Percentiles rank a stretch among this genome's conserved stretches.
These are phyloP conservation scores for Piedraia hortae DNA, from an alignment of 2,329 filamentous ascomycete genomes.

Conservation along the genomic window DNA sequence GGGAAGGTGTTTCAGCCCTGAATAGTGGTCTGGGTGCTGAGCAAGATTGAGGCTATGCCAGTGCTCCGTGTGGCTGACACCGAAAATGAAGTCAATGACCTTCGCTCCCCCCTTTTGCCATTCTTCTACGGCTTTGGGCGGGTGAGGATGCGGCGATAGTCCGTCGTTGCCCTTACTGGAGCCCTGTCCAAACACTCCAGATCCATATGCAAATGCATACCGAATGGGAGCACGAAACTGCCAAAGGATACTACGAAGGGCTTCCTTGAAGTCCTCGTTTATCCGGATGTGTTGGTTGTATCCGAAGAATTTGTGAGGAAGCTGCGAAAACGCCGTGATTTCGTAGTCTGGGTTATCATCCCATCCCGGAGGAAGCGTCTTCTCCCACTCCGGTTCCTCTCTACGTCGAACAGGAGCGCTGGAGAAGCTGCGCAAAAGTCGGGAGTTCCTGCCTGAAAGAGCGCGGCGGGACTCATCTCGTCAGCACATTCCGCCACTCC, in stretches of 20 bases:
- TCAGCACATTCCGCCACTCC: too few species aligned
- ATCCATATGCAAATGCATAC: slow-evolving; percentile 93
- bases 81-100: slow-evolving; percentile 97
- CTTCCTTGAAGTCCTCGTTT: slow-evolving; percentile 85
- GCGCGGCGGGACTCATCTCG: too few species aligned
- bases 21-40: slow-evolving; percentile 83
- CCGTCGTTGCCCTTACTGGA: slow-evolving; percentile 15
- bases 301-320: slow-evolving; percentile 59
- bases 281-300: slow-evolving; percentile 92
- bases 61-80: slow-evolving; percentile 78
- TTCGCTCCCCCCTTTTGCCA: slow-evolving; percentile 72
- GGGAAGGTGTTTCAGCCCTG: slow-evolving; percentile 42
- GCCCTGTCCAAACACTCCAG: slow-evolving; percentile 71
- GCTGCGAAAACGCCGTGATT: slow-evolving; percentile 46
- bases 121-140: slow-evolving; percentile 52
- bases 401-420: too few species aligned
- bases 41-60: slow-evolving; percentile 85
- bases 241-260: slow-evolving; percentile 62
- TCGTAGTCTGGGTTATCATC: slow-evolving; percentile 45
- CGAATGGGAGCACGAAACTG: slow-evolving; percentile 80
- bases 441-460: too few species aligned
- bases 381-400: too few species aligned
- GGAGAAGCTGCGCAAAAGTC: too few species aligned
- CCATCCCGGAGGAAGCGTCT: slow-evolving; percentile 33
- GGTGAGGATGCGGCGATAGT: slow-evolving; percentile 47